Evolutionary conservation across 441 rosid species (phyloP), one percentile per base, ranked within the genome.

Genomic region (Codiaeum variegatum): DNA sequence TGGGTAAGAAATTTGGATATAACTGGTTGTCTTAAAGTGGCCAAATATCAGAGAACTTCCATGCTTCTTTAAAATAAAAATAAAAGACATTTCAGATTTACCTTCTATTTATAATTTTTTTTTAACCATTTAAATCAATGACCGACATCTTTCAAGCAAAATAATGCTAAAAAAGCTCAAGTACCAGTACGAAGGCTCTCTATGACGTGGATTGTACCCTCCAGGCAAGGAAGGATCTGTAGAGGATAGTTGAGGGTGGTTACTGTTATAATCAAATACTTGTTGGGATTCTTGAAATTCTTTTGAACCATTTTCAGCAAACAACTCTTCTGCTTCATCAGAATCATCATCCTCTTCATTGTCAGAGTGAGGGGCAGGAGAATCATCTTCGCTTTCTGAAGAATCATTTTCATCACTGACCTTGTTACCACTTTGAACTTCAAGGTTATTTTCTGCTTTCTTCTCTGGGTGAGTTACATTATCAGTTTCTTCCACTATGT

Each of bases 151-250:
- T 62, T 21, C 56, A 24, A 66, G 64, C 62, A 77, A 65, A 49
- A 47, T 34, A 24, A 28, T 62, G 23, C 21, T 19, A 12, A 46
- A 72, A 64, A n/a, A 58, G n/a, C 62, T 13, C 58, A 42, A 61
- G 38, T 84, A 93, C 99, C 99, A 85, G 81, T 79, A 95, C 75
- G 94, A 85, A 42, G 99, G 99, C 68, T 93, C 99, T 81, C 99
- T 85, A 79, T 88, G 97, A 19, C 91, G 87, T 18, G 99, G 99
- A 82, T 90, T 74, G 60, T 95, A 95, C 51, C 99, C 97, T 75
- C 90, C 99, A 32, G 97, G 97, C 69, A 90, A 85, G 73, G 71
- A 78, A 67, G 83, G 70, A 67, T 56, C 71, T 13, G 75, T 71
- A 51, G 80, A 61, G 44, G 82, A 80, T 51, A 59, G 71, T 52